A percentile compares a stretch with the other conserved stretches of the same genome.
Evolutionary conservation across 495 filamentous ascomycete genomes (phyloP).

Genomic region (Neurospora sp.): DNA sequence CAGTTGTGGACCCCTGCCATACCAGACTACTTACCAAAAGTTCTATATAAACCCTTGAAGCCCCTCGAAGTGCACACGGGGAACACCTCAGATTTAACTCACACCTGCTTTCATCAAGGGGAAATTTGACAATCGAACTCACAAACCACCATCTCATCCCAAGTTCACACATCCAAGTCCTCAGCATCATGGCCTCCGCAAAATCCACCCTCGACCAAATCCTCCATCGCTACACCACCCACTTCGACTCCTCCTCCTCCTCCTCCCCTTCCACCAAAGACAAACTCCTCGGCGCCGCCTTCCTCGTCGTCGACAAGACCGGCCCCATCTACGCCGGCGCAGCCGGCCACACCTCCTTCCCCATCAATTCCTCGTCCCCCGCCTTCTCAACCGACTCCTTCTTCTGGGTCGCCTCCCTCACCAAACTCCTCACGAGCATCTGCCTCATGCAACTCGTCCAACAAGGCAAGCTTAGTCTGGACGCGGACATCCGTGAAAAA

Average conservation of each 20-base stretch:
- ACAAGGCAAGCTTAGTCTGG: conserved; percentile 9
- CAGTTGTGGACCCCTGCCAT: not conserved
- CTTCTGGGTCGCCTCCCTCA: conserved; percentile 26
- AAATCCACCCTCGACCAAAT: conserved; percentile 16
- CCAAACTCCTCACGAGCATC: conserved; percentile 17
- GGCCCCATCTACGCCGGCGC: conserved; percentile 15
- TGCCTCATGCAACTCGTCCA: conserved; percentile 20
- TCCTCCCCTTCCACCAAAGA: conserved; percentile 7
- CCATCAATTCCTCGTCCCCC: conserved; percentile 1
- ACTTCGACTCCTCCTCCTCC: not conserved
- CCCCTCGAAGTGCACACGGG: too few species aligned
- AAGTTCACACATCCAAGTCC: not conserved
- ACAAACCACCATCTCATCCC: not conserved
- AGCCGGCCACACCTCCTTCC: conserved; percentile 12
- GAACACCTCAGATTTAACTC: too few species aligned
- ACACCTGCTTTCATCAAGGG: too few species aligned
- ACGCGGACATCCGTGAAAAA: conserved; percentile 14
- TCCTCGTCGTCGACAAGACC: conserved; percentile 18
- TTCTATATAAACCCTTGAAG: too few species aligned
- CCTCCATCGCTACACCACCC: conserved; percentile 10
- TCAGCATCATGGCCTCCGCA: not conserved
- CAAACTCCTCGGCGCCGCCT: conserved; percentile 22
- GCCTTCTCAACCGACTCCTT: conserved; percentile 39
- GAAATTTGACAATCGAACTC: not conserved
- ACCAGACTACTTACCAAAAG: too few species aligned